Percentiles rank a stretch among this genome's conserved stretches.
Conservation (phyloP, 441 rosid species). For the Populus hybrid region DNA sequence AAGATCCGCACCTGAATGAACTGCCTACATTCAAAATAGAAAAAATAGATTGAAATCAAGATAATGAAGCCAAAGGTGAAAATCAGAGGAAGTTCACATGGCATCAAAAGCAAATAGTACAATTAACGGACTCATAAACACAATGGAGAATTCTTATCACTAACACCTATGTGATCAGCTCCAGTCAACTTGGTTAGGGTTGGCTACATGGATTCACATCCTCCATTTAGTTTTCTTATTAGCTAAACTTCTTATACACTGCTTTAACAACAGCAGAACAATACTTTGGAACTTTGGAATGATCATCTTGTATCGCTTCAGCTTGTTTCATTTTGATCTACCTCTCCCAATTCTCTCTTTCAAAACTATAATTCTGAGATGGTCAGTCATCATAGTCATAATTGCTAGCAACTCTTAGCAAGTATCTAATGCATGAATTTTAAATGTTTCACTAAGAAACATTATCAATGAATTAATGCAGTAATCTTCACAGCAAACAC, state of each 20-base stretch:
- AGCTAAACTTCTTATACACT: not conserved
- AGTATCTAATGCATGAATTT: not conserved
- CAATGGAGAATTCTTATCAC: not conserved
- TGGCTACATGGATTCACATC: not conserved
- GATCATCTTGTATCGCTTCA: too few species aligned
- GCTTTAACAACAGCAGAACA: not conserved
- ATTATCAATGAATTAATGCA: not conserved
- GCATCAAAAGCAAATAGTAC: constrained; percentile 3
- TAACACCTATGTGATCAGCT: not conserved
- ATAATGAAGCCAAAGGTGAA: constrained; percentile 11
- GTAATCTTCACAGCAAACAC: not conserved
- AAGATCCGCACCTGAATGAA: constrained; percentile 99
- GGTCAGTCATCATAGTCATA: not conserved
- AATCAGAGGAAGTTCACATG: constrained; percentile 14
- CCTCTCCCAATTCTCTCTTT: not conserved
- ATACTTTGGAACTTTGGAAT: too few species aligned
- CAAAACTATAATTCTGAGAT: not conserved
- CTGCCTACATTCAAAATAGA: constrained; percentile 60
- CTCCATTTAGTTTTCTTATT: not conserved
- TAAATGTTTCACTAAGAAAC: not conserved
- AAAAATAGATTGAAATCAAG: constrained; percentile 7
- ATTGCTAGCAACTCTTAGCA: not conserved
- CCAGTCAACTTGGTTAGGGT: not conserved
- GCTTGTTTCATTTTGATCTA: too few species aligned
- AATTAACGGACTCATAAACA: not conserved